Base-by-base conservation (phyloP, 2,329 filamentous ascomycete species). In the Tolypocladium paradoxum region DNA sequence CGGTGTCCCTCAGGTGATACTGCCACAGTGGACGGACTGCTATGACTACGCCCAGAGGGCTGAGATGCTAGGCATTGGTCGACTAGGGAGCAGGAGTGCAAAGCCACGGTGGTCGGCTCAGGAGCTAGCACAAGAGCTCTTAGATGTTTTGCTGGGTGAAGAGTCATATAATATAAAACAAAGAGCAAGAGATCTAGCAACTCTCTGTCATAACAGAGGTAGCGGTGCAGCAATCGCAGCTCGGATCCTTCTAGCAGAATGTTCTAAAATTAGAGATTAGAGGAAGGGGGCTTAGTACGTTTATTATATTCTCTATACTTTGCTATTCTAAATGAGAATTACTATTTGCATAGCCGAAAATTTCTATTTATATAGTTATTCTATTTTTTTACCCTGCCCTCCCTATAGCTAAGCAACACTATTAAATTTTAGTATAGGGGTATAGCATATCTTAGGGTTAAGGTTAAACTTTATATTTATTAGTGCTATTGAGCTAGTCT, bases 1-100 rank as follows among this genome's bases (percentile, higher is more conserved):
- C 14, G 75, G 73, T 0, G 61, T 75, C 16, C 74, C 74, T 1
- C 75, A 77, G 37, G 62, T 76, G 4, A 56, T 76, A 4, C 61
- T 77, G 0, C 73, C 74, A 0, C 56, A 65, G 4, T 77, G 74
- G 75, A 62, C 69, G 1, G 74, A 76, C 56, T 71, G 67, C 29
- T 76, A 75, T 55, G 74, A 77, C 49, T 76, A 70, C 53, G 74
- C 72, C 5, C 64, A 67, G 48, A 65, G 74, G 0, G 71, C 68
- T 9, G 74, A 76, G 60, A 61, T 66, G 55, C 63, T 76, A 0
- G 72, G 71, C 0, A 65, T 77, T 24, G 74, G 74, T 3, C 58
- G 61, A 4, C 65, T 58, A 46, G 65, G 60, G 0, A 64, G 53
- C 49, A 59, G 49, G 7, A 55, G 34, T 8, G 46, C 53, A 0